Percentiles rank a stretch among this genome's conserved stretches.
Conservation (phyloP, 345 rosid species). For the Populus euphratica region DNA sequence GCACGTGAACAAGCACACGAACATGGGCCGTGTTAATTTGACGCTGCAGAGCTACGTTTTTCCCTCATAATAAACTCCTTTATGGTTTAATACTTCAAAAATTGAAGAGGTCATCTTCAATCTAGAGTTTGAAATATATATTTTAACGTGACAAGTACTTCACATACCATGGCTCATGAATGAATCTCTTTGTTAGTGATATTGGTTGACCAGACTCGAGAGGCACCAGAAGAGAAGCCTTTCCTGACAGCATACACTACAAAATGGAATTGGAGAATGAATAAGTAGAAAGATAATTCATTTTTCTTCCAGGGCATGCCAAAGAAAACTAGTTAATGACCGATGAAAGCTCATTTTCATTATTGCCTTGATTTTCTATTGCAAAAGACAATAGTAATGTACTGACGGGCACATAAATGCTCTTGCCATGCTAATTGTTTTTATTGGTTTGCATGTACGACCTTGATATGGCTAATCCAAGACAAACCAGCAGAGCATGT, state of each 20-base stretch:
- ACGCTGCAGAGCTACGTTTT: background rate
- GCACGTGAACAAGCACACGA: slow-evolving; percentile 3
- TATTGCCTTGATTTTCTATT: background rate
- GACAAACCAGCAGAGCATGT: background rate
- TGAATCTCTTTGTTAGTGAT: background rate
- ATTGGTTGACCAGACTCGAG: background rate
- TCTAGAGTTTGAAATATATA: background rate
- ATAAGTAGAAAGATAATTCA: background rate
- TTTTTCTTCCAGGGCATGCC: background rate
- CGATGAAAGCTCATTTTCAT: background rate
- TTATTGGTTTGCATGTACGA: background rate
- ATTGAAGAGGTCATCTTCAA: background rate
- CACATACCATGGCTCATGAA: background rate
- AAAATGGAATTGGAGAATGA: background rate
- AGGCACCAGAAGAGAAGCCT: background rate
- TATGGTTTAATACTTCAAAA: background rate
- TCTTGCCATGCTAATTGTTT: background rate
- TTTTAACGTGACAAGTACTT: background rate
- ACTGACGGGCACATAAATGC: background rate
- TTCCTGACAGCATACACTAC: background rate
- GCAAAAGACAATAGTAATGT: background rate
- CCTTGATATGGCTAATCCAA: background rate
- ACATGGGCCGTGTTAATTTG: slow-evolving; percentile 2
- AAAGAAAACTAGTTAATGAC: background rate
- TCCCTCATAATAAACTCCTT: background rate